These are phyloP conservation scores for Cryptosporidium andersoni DNA, from an alignment of 169 alveolate genomes.

Conservation along the genomic window DNA sequence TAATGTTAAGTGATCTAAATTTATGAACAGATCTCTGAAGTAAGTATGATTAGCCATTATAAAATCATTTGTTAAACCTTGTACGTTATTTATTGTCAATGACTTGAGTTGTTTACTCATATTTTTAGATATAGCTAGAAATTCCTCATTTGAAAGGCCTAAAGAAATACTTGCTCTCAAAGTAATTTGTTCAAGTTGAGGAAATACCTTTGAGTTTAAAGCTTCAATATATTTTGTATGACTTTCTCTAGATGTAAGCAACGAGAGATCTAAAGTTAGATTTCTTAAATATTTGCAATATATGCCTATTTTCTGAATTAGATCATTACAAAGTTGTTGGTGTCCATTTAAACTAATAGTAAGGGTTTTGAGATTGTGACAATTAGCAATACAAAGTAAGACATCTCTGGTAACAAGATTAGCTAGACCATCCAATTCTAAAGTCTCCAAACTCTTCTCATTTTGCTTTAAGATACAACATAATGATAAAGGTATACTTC, in stretches of 20 bases:
- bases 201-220: too few relatives aligned
- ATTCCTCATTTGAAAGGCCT: too few relatives aligned
- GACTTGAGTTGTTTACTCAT: too few relatives aligned
- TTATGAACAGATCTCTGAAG: too few relatives aligned
- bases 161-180: too few relatives aligned
- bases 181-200: too few relatives aligned
- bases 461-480: conserved; percentile 40
- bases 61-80: too few relatives aligned
- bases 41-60: too few relatives aligned
- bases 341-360: background rate
- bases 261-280: background rate
- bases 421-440: conserved; percentile 57
- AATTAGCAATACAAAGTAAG: conserved; percentile 20
- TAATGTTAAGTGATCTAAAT: too few relatives aligned
- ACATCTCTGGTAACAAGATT: conserved; percentile 60
- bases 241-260: background rate
- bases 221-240: background rate
- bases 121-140: too few relatives aligned
- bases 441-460: background rate
- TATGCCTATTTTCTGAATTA: background rate
- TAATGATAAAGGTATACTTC: conserved; percentile 52
- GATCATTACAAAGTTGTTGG: too few relatives aligned
- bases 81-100: too few relatives aligned
- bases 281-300: conserved; percentile 3
- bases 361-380: conserved; percentile 4